phyloP scores from a whole-genome alignment of 805 yeast species.

The Cyberlindnera xishuangbannaensis region DNA sequence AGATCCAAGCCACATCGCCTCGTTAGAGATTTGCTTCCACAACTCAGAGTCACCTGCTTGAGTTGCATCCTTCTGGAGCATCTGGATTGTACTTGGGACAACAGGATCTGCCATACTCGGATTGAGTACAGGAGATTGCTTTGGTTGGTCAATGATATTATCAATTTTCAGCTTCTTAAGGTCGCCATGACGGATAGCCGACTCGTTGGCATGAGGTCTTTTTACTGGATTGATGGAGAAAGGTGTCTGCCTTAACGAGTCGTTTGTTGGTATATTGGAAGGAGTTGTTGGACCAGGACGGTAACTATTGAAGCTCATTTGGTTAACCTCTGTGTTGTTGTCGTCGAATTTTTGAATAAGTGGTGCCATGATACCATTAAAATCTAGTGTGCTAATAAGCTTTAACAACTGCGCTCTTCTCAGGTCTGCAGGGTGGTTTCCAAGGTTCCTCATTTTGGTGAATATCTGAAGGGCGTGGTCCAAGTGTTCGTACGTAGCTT shows the following conservation, averaged over 20 bases:
- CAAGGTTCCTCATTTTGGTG: slow-evolving; percentile 69
- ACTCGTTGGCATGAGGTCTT: slow-evolving; percentile 11
- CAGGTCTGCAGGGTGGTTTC: slow-evolving; percentile 75
- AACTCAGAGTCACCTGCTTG: slow-evolving; percentile 44
- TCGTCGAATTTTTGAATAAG: slow-evolving; percentile 56
- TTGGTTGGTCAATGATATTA: slow-evolving; percentile 10
- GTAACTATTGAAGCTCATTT: slow-evolving; percentile 12
- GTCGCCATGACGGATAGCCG: slow-evolving; percentile 15
- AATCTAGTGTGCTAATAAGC: slow-evolving; percentile 59
- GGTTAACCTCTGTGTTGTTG: slow-evolving; percentile 11
- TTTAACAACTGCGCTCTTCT: slow-evolving; percentile 67
- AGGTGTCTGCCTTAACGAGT: too few species aligned
- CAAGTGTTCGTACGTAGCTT: slow-evolving; percentile 62
- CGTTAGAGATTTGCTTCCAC: slow-evolving; percentile 75
- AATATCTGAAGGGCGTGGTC: slow-evolving; percentile 68
- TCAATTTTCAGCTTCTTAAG: slow-evolving; percentile 15
- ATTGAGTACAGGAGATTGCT: slow-evolving; percentile 17
- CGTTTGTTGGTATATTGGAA: neutral
- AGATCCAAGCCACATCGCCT: slow-evolving; percentile 57
- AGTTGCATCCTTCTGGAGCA: slow-evolving; percentile 24
- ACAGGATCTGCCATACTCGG: slow-evolving; percentile 17
- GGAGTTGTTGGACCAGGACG: slow-evolving; percentile 1
- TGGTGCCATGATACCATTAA: slow-evolving; percentile 56
- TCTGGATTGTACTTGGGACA: slow-evolving; percentile 25
- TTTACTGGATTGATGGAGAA: neutral